A percentile compares a stretch with the other conserved stretches of the same genome.
These are phyloP conservation scores for Carallia pectinifolia DNA, from an alignment of 345 rosid species.

Conservation along the genomic window DNA sequence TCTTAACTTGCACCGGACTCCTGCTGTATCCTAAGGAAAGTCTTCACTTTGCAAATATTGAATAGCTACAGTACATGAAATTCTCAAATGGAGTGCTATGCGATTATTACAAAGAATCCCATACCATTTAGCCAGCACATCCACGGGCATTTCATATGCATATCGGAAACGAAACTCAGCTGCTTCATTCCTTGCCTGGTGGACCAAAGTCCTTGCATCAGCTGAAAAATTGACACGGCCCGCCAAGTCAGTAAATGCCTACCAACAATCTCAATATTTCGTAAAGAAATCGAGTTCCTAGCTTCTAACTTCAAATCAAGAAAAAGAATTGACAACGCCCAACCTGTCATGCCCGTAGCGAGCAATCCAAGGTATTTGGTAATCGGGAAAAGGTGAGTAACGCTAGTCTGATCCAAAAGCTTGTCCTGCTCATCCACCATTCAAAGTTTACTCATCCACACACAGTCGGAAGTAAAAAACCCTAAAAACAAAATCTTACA, in stretches of 20 bases:
- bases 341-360: conserved; percentile 97
- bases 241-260: no score
- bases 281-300: no score
- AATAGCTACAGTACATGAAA: no score
- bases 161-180: conserved; percentile 92
- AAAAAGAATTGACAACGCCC: background rate
- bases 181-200: conserved; percentile 98
- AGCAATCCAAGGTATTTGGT: conserved; percentile 87
- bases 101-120: background rate
- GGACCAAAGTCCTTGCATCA: conserved; percentile 97
- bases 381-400: conserved; percentile 84
- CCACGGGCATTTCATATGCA: conserved; percentile 98
- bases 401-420: conserved; percentile 96
- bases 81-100: no score
- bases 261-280: no score
- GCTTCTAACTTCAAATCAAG: background rate
- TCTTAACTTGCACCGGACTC: no score
- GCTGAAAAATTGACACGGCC: conserved; percentile 41
- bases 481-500: conserved; percentile 10
- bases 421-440: conserved; percentile 61
- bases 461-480: background rate
- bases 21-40: no score
- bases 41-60: no score
- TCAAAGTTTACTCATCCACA: background rate
- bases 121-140: conserved; percentile 72